phyloP scores from a whole-genome alignment of 2,329 filamentous ascomycete genomes.

The Chrysoporthe puriensis region DNA sequence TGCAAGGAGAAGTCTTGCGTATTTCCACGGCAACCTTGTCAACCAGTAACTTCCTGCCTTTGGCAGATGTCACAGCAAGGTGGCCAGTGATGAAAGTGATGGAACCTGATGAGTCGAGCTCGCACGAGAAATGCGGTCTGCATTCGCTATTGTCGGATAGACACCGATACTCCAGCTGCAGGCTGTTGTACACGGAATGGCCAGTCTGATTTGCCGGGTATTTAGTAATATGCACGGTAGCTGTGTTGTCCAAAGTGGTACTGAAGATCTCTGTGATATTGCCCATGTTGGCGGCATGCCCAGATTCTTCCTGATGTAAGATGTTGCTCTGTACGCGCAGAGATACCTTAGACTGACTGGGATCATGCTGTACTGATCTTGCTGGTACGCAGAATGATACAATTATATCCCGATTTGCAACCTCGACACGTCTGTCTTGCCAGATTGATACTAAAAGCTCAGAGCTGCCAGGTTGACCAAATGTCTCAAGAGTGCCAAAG shows the following conservation, averaged over 20 bases:
- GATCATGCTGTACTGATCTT: slow-evolving; percentile 40
- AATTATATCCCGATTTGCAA: slow-evolving; percentile 43
- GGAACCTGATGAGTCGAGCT: slow-evolving; percentile 37
- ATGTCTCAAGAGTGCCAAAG: slow-evolving; percentile 43
- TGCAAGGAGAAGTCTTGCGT: slow-evolving; percentile 44
- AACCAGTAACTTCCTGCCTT: slow-evolving; percentile 42
- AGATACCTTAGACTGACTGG: slow-evolving; percentile 37
- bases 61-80: slow-evolving; percentile 42
- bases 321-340: slow-evolving; percentile 38
- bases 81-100: slow-evolving; percentile 45
- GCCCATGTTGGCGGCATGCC: slow-evolving; percentile 32
- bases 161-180: neutral
- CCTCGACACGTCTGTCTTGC: slow-evolving; percentile 44
- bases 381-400: slow-evolving; percentile 47
- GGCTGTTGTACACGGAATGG: slow-evolving; percentile 31
- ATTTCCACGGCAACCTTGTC: slow-evolving; percentile 43
- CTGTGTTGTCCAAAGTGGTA: slow-evolving; percentile 36
- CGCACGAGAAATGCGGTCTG: slow-evolving; percentile 35
- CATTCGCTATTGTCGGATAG: neutral
- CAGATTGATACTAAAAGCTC: slow-evolving; percentile 35
- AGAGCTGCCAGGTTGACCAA: slow-evolving; percentile 35
- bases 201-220: slow-evolving; percentile 41
- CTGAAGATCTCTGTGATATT: slow-evolving; percentile 38
- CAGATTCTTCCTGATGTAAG: slow-evolving; percentile 34
- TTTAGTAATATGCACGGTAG: slow-evolving; percentile 43